Evolutionary conservation across 495 filamentous ascomycete species (phyloP).

Genomic region (Parachaetomium inaequale): DNA sequence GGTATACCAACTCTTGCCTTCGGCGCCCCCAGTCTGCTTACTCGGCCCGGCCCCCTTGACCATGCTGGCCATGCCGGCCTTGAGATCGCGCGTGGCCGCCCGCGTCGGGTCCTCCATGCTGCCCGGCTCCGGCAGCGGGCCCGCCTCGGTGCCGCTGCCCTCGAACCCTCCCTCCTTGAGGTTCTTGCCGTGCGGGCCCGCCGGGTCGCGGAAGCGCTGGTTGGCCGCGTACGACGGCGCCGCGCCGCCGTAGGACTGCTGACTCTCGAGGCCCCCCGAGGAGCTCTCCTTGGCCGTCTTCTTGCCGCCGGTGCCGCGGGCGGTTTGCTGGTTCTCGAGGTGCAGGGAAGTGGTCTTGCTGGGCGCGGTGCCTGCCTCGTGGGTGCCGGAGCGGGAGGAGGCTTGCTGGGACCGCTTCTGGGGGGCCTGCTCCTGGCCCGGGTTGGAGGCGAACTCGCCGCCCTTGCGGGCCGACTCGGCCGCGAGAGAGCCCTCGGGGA

Average conservation of each 20-base stretch:
- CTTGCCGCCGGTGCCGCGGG: background rate
- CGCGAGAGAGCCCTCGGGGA: constrained; percentile 36
- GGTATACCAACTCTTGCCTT: constrained; percentile 23
- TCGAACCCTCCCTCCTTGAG: constrained; percentile 36
- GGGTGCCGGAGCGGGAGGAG: constrained; percentile 15
- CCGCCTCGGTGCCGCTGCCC: constrained; percentile 34
- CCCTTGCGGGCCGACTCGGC: constrained; percentile 32
- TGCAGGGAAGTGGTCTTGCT: background rate
- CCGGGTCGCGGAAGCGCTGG: constrained; percentile 19
- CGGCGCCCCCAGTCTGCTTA: background rate
- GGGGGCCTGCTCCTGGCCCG: constrained; percentile 17
- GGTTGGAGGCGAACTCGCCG: constrained; percentile 29
- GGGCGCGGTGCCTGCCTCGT: background rate
- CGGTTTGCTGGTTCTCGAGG: constrained; percentile 11
- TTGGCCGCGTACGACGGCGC: constrained; percentile 36
- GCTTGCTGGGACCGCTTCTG: constrained; percentile 1
- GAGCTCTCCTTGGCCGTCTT: background rate
- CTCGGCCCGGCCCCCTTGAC: no score
- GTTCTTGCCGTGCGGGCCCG: constrained; percentile 42
- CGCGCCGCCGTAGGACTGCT: constrained; percentile 10
- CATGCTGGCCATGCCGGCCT: no score
- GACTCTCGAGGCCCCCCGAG: background rate
- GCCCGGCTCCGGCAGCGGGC: constrained; percentile 35
- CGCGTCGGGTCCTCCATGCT: constrained; percentile 38
- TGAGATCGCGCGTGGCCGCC: constrained; percentile 26